Conservation (phyloP, 495 filamentous ascomycete species). For the Penicillium angulare region DNA sequence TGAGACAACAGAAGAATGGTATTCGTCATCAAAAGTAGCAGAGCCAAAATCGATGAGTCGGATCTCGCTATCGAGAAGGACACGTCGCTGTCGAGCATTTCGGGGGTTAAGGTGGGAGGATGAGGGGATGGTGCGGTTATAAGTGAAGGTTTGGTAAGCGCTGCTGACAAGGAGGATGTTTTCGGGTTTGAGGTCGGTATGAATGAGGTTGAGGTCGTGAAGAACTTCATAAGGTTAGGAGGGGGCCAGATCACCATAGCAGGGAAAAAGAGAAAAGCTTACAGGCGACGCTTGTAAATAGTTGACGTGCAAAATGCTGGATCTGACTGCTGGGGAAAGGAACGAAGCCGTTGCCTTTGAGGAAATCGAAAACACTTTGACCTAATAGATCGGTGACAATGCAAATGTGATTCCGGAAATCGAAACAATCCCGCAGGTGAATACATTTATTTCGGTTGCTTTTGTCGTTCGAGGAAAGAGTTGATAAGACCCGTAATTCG, state of each 20-base stretch:
- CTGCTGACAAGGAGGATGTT: slow-evolving; percentile 94
- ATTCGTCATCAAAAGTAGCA: slow-evolving; percentile 97
- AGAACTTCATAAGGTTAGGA: slow-evolving; percentile 60
- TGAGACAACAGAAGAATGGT: slow-evolving; percentile 95
- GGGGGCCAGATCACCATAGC: no score
- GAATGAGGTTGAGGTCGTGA: slow-evolving; percentile 96
- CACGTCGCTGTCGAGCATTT: slow-evolving; percentile 80
- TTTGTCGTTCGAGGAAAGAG: slow-evolving; percentile 83
- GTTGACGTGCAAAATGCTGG: slow-evolving; percentile 90
- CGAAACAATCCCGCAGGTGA: slow-evolving; percentile 94
- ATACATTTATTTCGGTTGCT: slow-evolving; percentile 96
- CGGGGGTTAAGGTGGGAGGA: slow-evolving; percentile 74
- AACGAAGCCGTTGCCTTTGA: slow-evolving; percentile 91
- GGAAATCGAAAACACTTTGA: slow-evolving; percentile 96
- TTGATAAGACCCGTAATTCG: slow-evolving; percentile 88
- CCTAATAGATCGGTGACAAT: slow-evolving; percentile 97
- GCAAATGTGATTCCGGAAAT: slow-evolving; percentile 96
- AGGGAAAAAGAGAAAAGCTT: slow-evolving; percentile 37
- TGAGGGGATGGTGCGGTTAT: slow-evolving; percentile 91
- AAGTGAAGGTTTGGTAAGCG: slow-evolving; percentile 92
- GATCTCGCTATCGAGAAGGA: slow-evolving; percentile 93
- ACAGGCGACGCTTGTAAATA: slow-evolving; percentile 99
- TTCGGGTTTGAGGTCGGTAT: slow-evolving; percentile 97
- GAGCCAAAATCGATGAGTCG: slow-evolving; percentile 97
- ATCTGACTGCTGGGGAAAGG: slow-evolving; percentile 99